phyloP scores from a whole-genome alignment of 1,139 yeast genomes.

The Kurtzmaniella quercitrusa region DNA sequence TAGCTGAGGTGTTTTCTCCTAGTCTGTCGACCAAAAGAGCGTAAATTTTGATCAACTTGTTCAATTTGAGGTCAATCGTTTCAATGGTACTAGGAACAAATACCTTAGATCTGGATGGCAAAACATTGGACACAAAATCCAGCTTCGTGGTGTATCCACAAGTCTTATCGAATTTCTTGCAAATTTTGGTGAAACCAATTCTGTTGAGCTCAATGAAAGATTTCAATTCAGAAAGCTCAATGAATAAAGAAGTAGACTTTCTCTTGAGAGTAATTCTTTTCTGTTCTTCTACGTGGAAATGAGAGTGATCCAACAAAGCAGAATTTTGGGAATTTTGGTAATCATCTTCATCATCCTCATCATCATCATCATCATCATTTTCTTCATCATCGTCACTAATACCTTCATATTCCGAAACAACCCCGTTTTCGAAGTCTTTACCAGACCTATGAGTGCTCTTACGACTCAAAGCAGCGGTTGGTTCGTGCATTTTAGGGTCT shows the following conservation, averaged over 20 bases:
- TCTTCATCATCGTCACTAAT: slow-evolving; percentile 16
- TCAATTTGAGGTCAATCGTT: slow-evolving; percentile 41
- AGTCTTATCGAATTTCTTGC: slow-evolving; percentile 87
- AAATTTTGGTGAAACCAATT: slow-evolving; percentile 82
- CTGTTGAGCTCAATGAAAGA: slow-evolving; percentile 77
- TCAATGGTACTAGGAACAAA: slow-evolving; percentile 43
- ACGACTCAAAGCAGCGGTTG: neutral
- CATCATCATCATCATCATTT: slow-evolving; percentile 34
- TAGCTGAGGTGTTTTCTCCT: slow-evolving; percentile 21
- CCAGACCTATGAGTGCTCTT: neutral
- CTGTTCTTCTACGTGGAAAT: slow-evolving; percentile 48
- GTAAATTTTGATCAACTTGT: slow-evolving; percentile 47
- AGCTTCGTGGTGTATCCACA: slow-evolving; percentile 57
- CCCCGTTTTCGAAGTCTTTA: slow-evolving; percentile 16
- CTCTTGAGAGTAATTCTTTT: slow-evolving; percentile 64
- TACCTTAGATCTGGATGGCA: slow-evolving; percentile 37
- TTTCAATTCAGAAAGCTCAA: slow-evolving; percentile 75
- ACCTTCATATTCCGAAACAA: slow-evolving; percentile 13
- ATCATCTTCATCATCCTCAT: slow-evolving; percentile 37
- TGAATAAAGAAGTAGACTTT: slow-evolving; percentile 62
- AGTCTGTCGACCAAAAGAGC: slow-evolving; percentile 35
- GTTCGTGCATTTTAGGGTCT: slow-evolving; percentile 8
- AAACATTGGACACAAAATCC: slow-evolving; percentile 46
- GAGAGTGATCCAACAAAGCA: slow-evolving; percentile 41
- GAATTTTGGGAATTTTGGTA: slow-evolving; percentile 24